Evolutionary conservation across 2,329 filamentous ascomycete genomes (phyloP), one percentile per base, ranked within the genome.

Genomic region (Sclerotinia sclerotiorum): DNA sequence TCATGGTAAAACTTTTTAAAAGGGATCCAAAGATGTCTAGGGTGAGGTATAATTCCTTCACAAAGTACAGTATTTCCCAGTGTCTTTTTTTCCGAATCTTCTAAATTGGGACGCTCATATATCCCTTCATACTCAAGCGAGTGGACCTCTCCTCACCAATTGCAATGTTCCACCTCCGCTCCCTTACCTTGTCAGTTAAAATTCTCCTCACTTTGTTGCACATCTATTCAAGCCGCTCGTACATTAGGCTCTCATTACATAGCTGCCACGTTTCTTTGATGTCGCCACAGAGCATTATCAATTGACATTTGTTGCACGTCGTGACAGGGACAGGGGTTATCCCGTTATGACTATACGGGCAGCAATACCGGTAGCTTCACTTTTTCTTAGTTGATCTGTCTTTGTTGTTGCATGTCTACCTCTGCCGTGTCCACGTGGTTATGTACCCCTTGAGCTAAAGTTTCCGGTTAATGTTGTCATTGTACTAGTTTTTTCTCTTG

Each of bases 211-310:
- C 39, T 54, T 54, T 54, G 65, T 68, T 68, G 65, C 57, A 63
- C 57, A 35, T 68, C 65, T 68, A 44, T 29, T 55, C 27, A 63
- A 63, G 48, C 65, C 65, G 48, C 56, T 42, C 21, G 8, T 58
- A 48, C 39, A 58, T 65, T 35, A 17, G 51, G 17, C 17, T 42
- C 46, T 35, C n/a, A 42, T 52, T 35, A 49, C 42, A 48, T 57
- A 52, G 39, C 27, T 58, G 27, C 42, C 52, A 65, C 52, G 5
- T 57, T 35, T 35, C 46, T 24, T 39, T 46, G 7, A 44, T 35
- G 21, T 17, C 15, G 39, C 27, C 13, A 44, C 42, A 35, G 15
- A 42, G 27, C 52, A 57, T 52, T 19, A 35, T 48, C 63, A 48
- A 42, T 65, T 24, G 51, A 24, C 57, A 46, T 57, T 58, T 57